Evolutionary conservation across 106 monocot genomes (phyloP), one percentile per base, ranked within the genome.

Genomic region (Dendrobium chrysotoxum): DNA sequence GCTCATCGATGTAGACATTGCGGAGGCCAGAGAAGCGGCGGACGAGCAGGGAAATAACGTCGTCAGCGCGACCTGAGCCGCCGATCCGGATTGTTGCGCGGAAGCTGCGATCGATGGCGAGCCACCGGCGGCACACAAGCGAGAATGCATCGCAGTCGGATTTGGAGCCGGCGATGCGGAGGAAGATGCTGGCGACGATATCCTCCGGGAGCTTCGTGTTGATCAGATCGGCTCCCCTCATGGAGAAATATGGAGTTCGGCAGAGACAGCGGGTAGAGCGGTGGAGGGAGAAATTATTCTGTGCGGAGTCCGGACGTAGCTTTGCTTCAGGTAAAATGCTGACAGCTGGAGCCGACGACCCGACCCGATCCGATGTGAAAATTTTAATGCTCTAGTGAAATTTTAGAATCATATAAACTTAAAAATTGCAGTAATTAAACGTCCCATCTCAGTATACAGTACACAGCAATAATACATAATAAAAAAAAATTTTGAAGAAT

Each of bases 61-160:
- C 67, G 67, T 91, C 91, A 41, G 91, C 85, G 40, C 74, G 39
- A 25, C 89, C 88, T 79, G 86, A 85, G 71, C 89, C 88, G 4
- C 85, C 89, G 64, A 93, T 84, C 47, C 83, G 85, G 71, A 96
- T 77, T 25, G 87, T 73, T 28, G 85, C 86, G 57, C 96, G 91
- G 61, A 79, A 83, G 7, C 76, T 77, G 20, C 94, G 88, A 53
- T 98, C 97, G 45, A 89, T 79, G 40, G 79, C 82, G 46, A 81
- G 80, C 97, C 97, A 98, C 18, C 88, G 79, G 15, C 82, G 85
- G 83, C 97, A 89, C 21, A 89, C 91, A 11, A 91, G 86, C 7
- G 91, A 82, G 76, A 77, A 80, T 23, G 91, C 80, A 83, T 91
- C 91, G 75, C 74, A 77, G 76, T 85, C 85, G 25, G 80, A 26